Conservation (phyloP, 73 alveolate genomes). For the Paraurostyla sp. region DNA sequence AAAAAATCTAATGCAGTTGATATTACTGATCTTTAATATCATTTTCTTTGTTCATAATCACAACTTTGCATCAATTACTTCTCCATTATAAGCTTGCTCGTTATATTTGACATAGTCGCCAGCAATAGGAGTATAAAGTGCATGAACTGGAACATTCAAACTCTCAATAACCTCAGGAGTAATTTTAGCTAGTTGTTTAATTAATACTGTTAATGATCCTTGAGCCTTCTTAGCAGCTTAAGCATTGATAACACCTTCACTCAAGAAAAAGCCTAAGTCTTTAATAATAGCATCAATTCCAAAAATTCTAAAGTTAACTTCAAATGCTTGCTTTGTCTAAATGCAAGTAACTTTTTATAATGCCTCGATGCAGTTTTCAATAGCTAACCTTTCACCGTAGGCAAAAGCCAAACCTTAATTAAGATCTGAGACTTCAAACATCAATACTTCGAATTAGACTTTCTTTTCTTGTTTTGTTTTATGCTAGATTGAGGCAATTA, state of each 20-base stretch:
- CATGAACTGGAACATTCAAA: conserved; percentile 66
- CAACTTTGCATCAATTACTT: conserved; percentile 44
- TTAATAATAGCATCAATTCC: conserved; percentile 36
- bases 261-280: conserved; percentile 51
- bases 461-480: conserved; percentile 49
- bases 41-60: conserved; percentile 46
- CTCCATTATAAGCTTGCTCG: conserved; percentile 59
- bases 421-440: conserved; percentile 62
- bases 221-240: conserved; percentile 52
- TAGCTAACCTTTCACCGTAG: conserved; percentile 69
- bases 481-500: neutral
- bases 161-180: conserved; percentile 53
- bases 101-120: conserved; percentile 64
- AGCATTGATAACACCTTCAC: conserved; percentile 18
- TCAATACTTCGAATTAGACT: conserved; percentile 67
- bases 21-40: neutral
- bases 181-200: conserved; percentile 34
- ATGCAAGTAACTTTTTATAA: neutral
- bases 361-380: conserved; percentile 44
- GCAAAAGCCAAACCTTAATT: conserved; percentile 59
- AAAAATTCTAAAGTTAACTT: conserved; percentile 36
- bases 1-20: too few relatives aligned
- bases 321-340: neutral
- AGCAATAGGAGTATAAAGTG: conserved; percentile 75
- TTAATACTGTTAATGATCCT: neutral